Percentiles rank a stretch among this genome's conserved stretches.
These are phyloP conservation scores for Canariomyces notabilis DNA, from an alignment of 2,329 filamentous ascomycete species.

Conservation along the genomic window DNA sequence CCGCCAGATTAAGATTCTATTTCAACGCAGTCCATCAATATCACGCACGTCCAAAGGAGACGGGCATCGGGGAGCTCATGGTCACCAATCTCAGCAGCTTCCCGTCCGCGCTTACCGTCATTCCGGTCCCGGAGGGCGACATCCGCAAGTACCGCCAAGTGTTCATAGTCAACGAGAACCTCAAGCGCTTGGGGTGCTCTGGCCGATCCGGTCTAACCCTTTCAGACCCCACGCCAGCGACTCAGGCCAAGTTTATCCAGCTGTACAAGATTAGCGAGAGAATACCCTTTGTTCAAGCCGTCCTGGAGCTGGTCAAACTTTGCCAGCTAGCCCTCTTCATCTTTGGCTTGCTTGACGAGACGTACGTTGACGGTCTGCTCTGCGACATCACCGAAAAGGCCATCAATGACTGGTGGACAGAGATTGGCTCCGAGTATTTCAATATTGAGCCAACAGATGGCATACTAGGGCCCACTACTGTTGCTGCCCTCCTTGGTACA, in stretches of 20 bases:
- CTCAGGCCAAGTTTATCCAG: slow-evolving; percentile 85
- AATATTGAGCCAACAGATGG: slow-evolving; percentile 90
- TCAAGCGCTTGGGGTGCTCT: slow-evolving; percentile 89
- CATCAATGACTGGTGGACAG: slow-evolving; percentile 92
- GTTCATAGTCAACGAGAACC: slow-evolving; percentile 90
- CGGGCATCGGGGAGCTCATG: slow-evolving; percentile 78
- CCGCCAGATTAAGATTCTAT: slow-evolving; percentile 70
- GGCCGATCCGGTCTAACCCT: slow-evolving; percentile 83
- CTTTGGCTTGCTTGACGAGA: slow-evolving; percentile 80
- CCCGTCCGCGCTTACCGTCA: slow-evolving; percentile 87
- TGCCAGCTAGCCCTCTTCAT: slow-evolving; percentile 85
- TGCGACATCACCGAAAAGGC: slow-evolving; percentile 91
- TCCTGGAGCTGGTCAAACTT: slow-evolving; percentile 82
- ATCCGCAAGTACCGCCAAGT: slow-evolving; percentile 71
- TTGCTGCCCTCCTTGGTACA: slow-evolving; percentile 80
- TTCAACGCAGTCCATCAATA: slow-evolving; percentile 82
- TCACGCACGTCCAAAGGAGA: slow-evolving; percentile 79
- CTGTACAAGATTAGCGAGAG: slow-evolving; percentile 84
- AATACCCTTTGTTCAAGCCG: slow-evolving; percentile 70
- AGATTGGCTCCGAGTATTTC: slow-evolving; percentile 87
- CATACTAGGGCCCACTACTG: slow-evolving; percentile 85
- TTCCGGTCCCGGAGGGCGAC: slow-evolving; percentile 82
- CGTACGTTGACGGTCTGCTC: slow-evolving; percentile 85
- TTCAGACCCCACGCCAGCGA: slow-evolving; percentile 70
- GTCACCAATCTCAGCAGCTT: slow-evolving; percentile 91